Evolutionary conservation across 1,284 basidiomycete species (phyloP), one percentile per base, ranked within the genome.

Genomic region (Sanghuangporus sanghuang): DNA sequence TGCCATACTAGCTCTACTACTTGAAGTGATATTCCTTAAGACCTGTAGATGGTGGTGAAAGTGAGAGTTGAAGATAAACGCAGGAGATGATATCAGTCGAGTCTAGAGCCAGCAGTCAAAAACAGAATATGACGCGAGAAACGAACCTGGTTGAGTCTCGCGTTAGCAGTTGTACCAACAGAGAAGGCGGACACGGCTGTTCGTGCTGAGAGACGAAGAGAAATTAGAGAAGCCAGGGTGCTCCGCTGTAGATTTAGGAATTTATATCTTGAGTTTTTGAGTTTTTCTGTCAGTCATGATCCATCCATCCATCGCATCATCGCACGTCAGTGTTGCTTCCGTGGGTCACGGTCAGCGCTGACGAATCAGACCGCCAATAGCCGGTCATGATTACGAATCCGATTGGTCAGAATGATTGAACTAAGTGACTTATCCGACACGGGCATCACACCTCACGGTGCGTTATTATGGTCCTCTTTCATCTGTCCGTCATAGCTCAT

Each of bases 1-100:
- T 57, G 90, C 81, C 90, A 85, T 92, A 42, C 73, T 82, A 27
- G 71, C 62, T 57, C 70, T 67, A 16, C 74, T 73, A 18, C 16
- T 39, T 11, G 35, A 23, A 35, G 52, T 50, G 16, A 64, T 40
- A 3, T 39, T 21, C 42, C 58, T 59, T 16, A 59, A 58, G 5
- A 49, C 59, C 62, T 64, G 16, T 4, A 52, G 23, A 32, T 9
- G 40, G 48, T 59, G 57, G 48, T 11, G 36, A 35, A 8, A 42
- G 40, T 54, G 16, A 38, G 3, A 44, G 61, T 21, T 14, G 35
- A 9, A 18, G 18, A 12, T 2, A 3, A 21, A 9, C 12, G 14
- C 7, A 52, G 6, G 49, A 54, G 27, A 6, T 63, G 44, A 61
- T 21, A 27, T 58, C 35, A 46, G 6, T 63, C 14, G 14, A 40